Base-by-base conservation (phyloP, 345 rosid species). In the Gossypium turneri region DNA sequence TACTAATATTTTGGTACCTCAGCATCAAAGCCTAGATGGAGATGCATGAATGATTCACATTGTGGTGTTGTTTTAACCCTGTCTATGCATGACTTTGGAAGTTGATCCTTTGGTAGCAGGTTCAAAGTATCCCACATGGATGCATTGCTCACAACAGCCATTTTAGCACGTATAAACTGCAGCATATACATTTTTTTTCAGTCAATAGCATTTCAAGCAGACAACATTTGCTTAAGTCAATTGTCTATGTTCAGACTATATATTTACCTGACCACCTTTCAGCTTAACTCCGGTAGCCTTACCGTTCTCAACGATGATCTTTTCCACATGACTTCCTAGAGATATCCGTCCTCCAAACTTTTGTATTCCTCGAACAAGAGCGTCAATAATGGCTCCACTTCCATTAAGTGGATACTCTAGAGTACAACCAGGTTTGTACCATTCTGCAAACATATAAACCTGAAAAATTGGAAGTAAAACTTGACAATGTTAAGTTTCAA, bases 21-120 rank as follows among this genome's bases (percentile, higher is more conserved):
- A 43, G 92, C 91, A 77, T 88, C 94, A 69, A 94, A 89, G 68
- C 98, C 98, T 81, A 92, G 82, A 84, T 94, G 98, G 79, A 94
- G 97, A 89, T 94, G 98, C 98, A 94, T 92, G 83, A 92, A 94
- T n/a, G 98, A 94, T 79, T 94, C 98, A 17, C 98, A 94, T 67
- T 92, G 93, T 0, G 83, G 88, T 9, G 92, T 90, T 17, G 63
- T 82, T 68, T 82, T 84, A 48, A 90, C 79, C 71, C 86, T 76
- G 44, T 83, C 86, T 2, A 82, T 27, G 29, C 87, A 92, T 9
- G 93, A 82, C 76, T 82, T 85, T 0, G 94, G 97, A 73, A 94
- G 82, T 72, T 73, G 64, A 79, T 91, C 93, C 82, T 72, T 76
- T 5, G 97, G 93, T 76, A 94, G 79, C 79, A 94, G 82, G 50